A percentile compares a stretch with the other conserved stretches of the same genome.
Conservation (phyloP, 768 basidiomycete species). For the Cyathus striatus region DNA sequence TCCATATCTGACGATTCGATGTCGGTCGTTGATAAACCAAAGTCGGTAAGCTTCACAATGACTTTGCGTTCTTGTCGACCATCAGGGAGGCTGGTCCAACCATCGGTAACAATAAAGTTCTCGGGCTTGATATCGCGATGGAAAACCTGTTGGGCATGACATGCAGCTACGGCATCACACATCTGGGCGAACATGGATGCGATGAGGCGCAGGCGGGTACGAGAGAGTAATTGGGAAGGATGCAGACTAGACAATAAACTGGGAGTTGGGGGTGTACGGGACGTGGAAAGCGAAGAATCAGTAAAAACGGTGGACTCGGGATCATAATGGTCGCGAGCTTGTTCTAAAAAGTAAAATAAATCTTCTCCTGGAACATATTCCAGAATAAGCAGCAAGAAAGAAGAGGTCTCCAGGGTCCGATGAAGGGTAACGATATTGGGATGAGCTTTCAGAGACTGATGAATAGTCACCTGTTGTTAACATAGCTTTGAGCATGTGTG, state of each 20-base stretch:
- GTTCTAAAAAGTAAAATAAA: conserved; percentile 97
- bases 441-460: conserved; percentile 86
- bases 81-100: conserved; percentile 47
- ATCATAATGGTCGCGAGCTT: conserved; percentile 84
- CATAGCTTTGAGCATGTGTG: conserved; percentile 9
- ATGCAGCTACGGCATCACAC: conserved; percentile 95
- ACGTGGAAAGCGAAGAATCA: conserved; percentile 36
- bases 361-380: conserved; percentile 98
- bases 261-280: conserved; percentile 88
- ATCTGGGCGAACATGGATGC: conserved; percentile 98
- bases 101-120: conserved; percentile 95
- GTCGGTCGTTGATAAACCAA: conserved; percentile 91
- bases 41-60: conserved; percentile 94
- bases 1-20: conserved; percentile 91
- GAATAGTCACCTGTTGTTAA: conserved; percentile 83
- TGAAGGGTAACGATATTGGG: conserved; percentile 94
- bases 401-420: conserved; percentile 87
- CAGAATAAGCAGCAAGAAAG: conserved; percentile 87
- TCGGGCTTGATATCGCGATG: conserved; percentile 99
- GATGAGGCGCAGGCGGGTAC: conserved; percentile 85
- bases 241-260: conserved; percentile 81
- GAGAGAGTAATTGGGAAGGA: conserved; percentile 77
- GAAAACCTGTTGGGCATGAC: conserved; percentile 86
- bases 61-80: conserved; percentile 77
- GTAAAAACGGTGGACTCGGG: conserved; percentile 33